Evolutionary conservation across 2,329 filamentous ascomycete species (phyloP), one percentile per base, ranked within the genome.

Genomic region (Tolypocladium nubicola): DNA sequence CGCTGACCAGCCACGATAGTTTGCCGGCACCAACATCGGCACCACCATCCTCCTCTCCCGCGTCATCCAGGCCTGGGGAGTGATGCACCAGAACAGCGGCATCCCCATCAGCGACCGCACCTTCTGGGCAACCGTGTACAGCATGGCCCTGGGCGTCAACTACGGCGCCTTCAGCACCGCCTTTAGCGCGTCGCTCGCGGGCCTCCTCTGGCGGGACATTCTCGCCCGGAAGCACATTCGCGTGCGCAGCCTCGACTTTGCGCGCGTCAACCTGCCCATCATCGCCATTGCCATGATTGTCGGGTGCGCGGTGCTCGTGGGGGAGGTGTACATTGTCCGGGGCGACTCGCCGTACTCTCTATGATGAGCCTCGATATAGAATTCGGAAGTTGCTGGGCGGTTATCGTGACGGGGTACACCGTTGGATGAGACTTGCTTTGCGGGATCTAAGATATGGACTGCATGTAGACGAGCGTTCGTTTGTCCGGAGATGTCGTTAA

Each of bases 11-110:
- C 3, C 30, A n/a, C 47, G 1, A 9, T 19, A 89, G 85, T 90
- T 89, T 62, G 85, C 87, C 0, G 87, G 87, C 21, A 90, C 87
- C 1, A 90, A 90, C 61, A 90, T 90, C 55, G 87, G 87, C 39
- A 88, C 87, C 0, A 86, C 87, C 0, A 90, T 90, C 64, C 79
- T 90, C 0, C 75, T 90, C 1, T 88, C 81, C 10, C 83, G 87
- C 3, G 79, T 89, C 8, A 81, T 90, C 13, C 87, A 90, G 66
- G 73, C 81, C 0, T 90, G 87, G 87, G 73, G 81, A 60, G 64
- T 72, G 1, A 87, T 90, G 45, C 83, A 86, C 61, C 3, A 11
- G 47, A 57, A 65, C 0, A 78, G 75, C 43, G 70, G 70, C 0
- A 70, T 67, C 1, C 68, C 76, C 1, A 86, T 90, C 54, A 79